Evolutionary conservation across 371 early-diverging fungal species (phyloP).

Genomic region (Capillidium rhysosporum): DNA sequence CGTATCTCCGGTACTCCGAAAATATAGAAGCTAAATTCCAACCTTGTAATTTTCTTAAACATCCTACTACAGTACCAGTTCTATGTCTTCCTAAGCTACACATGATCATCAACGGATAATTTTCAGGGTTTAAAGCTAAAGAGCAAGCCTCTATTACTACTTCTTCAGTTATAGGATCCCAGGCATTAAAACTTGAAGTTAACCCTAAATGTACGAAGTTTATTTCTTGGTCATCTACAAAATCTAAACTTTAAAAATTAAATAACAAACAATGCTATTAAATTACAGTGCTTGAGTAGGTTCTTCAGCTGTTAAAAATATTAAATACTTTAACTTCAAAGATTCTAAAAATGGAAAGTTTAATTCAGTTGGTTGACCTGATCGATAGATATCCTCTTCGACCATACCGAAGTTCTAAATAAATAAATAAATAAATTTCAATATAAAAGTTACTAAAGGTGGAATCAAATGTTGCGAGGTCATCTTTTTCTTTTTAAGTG

Average conservation of each 20-base stretch:
- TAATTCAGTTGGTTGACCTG: constrained; percentile 94
- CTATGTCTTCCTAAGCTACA: constrained; percentile 91
- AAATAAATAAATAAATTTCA: background rate
- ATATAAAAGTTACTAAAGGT: constrained; percentile 28
- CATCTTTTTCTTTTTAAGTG: too few species aligned
- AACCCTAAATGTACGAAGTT: constrained; percentile 66
- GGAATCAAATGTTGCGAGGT: constrained; percentile 54
- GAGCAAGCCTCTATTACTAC: constrained; percentile 80
- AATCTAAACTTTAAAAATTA: constrained; percentile 42
- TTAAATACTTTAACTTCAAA: constrained; percentile 73
- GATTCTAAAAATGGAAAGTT: constrained; percentile 94
- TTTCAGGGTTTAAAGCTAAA: constrained; percentile 63
- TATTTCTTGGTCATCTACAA: constrained; percentile 93
- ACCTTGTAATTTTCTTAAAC: constrained; percentile 83
- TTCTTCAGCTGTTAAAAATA: constrained; percentile 90
- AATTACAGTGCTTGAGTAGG: constrained; percentile 78
- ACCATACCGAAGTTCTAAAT: constrained; percentile 85
- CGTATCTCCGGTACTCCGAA: constrained; percentile 90
- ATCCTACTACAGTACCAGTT: constrained; percentile 93
- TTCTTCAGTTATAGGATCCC: constrained; percentile 93
- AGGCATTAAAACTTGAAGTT: constrained; percentile 61
- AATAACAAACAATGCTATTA: background rate
- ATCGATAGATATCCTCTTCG: constrained; percentile 88
- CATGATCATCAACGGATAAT: constrained; percentile 92
- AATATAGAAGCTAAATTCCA: constrained; percentile 96